Evolutionary conservation across 495 filamentous ascomycete genomes (phyloP).

Genomic region (Neurospora sublineolata): DNA sequence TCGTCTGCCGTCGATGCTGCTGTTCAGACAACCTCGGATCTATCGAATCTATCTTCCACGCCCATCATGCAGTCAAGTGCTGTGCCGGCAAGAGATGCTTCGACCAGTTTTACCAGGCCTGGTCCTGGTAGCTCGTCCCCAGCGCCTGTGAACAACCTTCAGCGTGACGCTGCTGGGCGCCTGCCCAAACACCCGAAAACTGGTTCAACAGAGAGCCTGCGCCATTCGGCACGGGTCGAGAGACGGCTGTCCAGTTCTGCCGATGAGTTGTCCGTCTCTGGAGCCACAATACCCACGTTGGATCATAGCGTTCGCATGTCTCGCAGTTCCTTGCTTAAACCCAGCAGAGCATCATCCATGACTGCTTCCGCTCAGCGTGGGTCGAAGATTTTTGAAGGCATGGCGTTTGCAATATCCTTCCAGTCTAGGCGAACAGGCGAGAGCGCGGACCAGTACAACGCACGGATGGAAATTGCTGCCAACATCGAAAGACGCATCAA

Average conservation of each 20-base stretch:
- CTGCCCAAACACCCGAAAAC: constrained; percentile 14
- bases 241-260: constrained; percentile 24
- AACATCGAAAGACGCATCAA: constrained; percentile 33
- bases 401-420: constrained; percentile 74
- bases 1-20: background rate
- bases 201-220: constrained; percentile 12
- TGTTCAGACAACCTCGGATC: background rate
- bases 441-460: constrained; percentile 37
- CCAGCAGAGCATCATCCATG: constrained; percentile 4
- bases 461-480: constrained; percentile 33
- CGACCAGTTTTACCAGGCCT: background rate
- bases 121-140: constrained; percentile 20
- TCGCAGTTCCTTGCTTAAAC: constrained; percentile 8
- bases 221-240: constrained; percentile 11
- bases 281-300: constrained; percentile 16
- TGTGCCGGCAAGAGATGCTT: constrained; percentile 15
- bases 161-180: constrained; percentile 12
- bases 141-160: constrained; percentile 14
- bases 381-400: constrained; percentile 50
- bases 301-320: constrained; percentile 20
- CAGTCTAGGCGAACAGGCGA: constrained; percentile 39
- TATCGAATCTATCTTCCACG: constrained; percentile 20
- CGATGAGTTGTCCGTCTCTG: constrained; percentile 28
- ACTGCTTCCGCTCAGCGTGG: background rate
- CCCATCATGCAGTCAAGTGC: constrained; percentile 21